Percentiles rank a stretch among this genome's conserved stretches.
Evolutionary conservation across 2,329 filamentous ascomycete genomes (phyloP).

Genomic region (Trichoderma sp.): DNA sequence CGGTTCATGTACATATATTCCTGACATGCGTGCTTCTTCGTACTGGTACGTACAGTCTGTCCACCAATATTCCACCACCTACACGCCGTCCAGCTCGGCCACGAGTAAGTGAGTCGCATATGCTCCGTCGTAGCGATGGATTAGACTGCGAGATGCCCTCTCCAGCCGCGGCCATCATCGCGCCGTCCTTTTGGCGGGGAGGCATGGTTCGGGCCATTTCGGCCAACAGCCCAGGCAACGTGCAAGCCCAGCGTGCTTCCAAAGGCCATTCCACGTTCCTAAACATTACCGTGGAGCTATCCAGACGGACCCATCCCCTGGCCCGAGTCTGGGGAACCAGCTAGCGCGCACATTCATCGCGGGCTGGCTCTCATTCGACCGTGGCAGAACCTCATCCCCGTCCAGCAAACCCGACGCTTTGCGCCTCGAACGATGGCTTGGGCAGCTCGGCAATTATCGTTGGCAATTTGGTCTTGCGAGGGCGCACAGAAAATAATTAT

Average conservation of each 20-base stretch:
- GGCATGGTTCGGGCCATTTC: constrained; percentile 30
- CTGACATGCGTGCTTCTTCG: constrained; percentile 12
- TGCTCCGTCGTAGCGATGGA: background rate
- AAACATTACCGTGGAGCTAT: constrained; percentile 12
- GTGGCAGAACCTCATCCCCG: background rate
- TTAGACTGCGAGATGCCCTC: background rate
- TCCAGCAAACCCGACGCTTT: constrained; percentile 5
- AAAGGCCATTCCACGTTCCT: background rate
- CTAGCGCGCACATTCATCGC: constrained; percentile 27
- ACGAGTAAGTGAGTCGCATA: constrained; percentile 10
- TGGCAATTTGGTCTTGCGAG: background rate
- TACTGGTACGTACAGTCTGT: background rate
- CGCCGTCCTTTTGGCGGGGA: constrained; percentile 5
- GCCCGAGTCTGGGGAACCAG: constrained; percentile 23
- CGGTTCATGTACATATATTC: constrained; percentile 17
- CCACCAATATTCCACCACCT: background rate
- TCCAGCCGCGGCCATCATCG: background rate
- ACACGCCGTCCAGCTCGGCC: background rate
- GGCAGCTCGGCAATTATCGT: background rate
- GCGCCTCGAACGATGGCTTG: constrained; percentile 1
- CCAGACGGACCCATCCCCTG: constrained; percentile 10
- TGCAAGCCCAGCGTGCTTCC: constrained; percentile 25
- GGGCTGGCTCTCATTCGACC: constrained; percentile 25
- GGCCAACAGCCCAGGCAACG: constrained; percentile 33
- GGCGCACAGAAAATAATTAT: background rate